A percentile compares a stretch with the other conserved stretches of the same genome.
phyloP scores from a whole-genome alignment of 768 basidiomycete genomes.

The Polyporus arcularius region DNA sequence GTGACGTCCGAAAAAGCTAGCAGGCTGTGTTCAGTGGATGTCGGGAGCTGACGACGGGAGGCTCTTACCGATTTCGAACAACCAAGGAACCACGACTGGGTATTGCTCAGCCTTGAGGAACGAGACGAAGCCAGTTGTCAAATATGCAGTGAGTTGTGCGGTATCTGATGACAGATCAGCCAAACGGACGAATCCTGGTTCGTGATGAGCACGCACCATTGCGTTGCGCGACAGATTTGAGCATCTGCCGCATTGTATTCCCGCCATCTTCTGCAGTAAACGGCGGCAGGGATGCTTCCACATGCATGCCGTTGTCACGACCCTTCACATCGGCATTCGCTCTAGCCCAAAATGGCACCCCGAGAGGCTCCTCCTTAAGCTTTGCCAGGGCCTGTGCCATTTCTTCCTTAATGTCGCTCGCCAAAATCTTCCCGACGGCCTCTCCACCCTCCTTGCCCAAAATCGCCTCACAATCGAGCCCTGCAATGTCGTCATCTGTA shows the following conservation, averaged over 20 bases:
- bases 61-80: constrained; percentile 44
- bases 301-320: constrained; percentile 20
- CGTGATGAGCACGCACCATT: constrained; percentile 31
- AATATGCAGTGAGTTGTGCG: constrained; percentile 37
- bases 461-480: constrained; percentile 28
- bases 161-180: constrained; percentile 36
- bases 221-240: constrained; percentile 34
- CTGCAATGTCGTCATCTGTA: constrained; percentile 12
- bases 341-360: constrained; percentile 36
- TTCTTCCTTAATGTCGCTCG: constrained; percentile 21
- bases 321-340: constrained; percentile 20
- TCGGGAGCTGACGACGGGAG: constrained; percentile 28
- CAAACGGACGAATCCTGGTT: not conserved
- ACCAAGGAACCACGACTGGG: constrained; percentile 36
- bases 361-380: constrained; percentile 18
- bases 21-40: constrained; percentile 18
- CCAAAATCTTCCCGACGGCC: constrained; percentile 33
- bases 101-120: constrained; percentile 33
- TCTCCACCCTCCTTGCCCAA: constrained; percentile 31
- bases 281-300: constrained; percentile 11
- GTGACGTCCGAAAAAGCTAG: constrained; percentile 33
- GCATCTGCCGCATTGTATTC: constrained; percentile 29
- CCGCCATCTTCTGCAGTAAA: constrained; percentile 3
- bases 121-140: constrained; percentile 45
- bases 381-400: constrained; percentile 17